phyloP scores from a whole-genome alignment of 140 eudicot species.

The Flaveria floridana region DNA sequence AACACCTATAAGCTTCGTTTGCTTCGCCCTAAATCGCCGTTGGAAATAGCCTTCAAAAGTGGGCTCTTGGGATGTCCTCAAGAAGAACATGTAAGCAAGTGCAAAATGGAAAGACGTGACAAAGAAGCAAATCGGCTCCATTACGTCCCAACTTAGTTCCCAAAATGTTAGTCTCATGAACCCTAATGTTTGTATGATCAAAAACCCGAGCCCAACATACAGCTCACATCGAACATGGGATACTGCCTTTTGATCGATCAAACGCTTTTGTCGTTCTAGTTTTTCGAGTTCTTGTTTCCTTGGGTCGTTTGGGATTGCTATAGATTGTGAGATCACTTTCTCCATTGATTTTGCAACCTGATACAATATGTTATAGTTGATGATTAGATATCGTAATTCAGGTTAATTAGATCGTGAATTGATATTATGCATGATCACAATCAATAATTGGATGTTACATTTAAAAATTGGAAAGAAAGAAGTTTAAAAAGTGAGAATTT shows the following conservation, averaged over 20 bases:
- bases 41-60: slow-evolving; percentile 53
- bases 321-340: slow-evolving; percentile 40
- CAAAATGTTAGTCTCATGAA: slow-evolving; percentile 70
- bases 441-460: neutral
- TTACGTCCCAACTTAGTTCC: slow-evolving; percentile 79
- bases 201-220: slow-evolving; percentile 55
- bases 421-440: neutral
- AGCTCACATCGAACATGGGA: slow-evolving; percentile 50
- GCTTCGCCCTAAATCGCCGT: slow-evolving; percentile 55
- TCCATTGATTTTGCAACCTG: slow-evolving; percentile 64
- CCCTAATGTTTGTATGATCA: slow-evolving; percentile 54
- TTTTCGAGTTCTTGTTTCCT: slow-evolving; percentile 45
- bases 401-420: neutral
- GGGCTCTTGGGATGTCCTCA: slow-evolving; percentile 64
- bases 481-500: neutral
- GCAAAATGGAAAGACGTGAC: slow-evolving; percentile 59
- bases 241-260: slow-evolving; percentile 45
- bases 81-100: slow-evolving; percentile 58
- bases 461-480: neutral
- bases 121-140: slow-evolving; percentile 82
- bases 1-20: slow-evolving; percentile 44
- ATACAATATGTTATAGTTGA: neutral
- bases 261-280: slow-evolving; percentile 45
- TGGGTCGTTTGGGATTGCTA: slow-evolving; percentile 56
- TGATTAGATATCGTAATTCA: neutral